Evolutionary conservation across 306 rosid species (phyloP).

Genomic region (Rubus parviflorus): DNA sequence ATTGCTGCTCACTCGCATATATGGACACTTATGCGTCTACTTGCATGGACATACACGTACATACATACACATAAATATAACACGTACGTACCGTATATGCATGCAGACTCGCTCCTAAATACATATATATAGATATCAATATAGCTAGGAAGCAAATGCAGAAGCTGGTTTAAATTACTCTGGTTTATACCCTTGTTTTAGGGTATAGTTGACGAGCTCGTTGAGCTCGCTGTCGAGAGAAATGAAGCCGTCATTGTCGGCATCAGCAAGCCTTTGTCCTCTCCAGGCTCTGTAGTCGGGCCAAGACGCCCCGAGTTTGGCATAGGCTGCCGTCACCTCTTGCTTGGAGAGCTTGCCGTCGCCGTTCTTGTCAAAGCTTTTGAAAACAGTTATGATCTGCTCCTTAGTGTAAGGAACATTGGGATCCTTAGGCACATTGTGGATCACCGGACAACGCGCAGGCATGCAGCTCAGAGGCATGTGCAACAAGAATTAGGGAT

Average conservation of each 20-base stretch:
- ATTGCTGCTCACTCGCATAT: background rate
- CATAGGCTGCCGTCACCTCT: constrained; percentile 31
- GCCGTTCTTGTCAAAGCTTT: constrained; percentile 16
- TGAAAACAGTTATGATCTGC: constrained; percentile 17
- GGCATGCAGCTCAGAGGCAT: too few species aligned
- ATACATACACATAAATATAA: background rate
- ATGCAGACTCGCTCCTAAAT: too few species aligned
- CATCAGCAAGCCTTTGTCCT: constrained; percentile 1
- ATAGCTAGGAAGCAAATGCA: background rate
- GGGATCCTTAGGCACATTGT: too few species aligned
- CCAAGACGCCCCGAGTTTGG: background rate
- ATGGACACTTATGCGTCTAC: background rate
- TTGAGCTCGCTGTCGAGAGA: constrained; percentile 4
- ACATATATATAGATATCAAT: too few species aligned
- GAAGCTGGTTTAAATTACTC: background rate
- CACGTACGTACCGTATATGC: background rate
- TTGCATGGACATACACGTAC: too few species aligned
- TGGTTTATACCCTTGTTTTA: background rate
- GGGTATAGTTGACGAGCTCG: constrained; percentile 15
- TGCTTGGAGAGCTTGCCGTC: constrained; percentile 26
- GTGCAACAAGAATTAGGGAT: too few species aligned
- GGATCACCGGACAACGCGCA: too few species aligned
- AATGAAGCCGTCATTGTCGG: constrained; percentile 26
- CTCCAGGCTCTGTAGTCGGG: constrained; percentile 8
- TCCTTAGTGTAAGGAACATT: background rate